Evolutionary conservation across 2,329 filamentous ascomycete genomes (phyloP).

Genomic region (Coniochaeta sp.): DNA sequence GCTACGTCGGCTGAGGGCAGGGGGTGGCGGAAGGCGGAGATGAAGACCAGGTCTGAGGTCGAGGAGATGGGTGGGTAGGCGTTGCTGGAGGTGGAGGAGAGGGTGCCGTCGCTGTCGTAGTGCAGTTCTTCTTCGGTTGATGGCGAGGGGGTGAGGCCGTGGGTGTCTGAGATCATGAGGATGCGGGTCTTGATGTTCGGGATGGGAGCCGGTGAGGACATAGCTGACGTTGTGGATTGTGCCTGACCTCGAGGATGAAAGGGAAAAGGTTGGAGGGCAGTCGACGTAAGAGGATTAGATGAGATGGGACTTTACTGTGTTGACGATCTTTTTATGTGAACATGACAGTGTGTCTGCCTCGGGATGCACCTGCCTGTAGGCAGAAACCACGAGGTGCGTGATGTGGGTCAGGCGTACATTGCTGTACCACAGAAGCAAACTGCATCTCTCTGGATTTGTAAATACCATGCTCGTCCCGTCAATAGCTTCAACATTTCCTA

Average conservation of each 20-base stretch:
- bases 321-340: not conserved
- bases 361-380: not conserved
- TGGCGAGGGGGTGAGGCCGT: constrained; percentile 15
- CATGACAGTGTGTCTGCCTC: not conserved
- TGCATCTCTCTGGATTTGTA: too few relatives aligned
- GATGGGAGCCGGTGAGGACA: not conserved
- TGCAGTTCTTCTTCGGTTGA: not conserved
- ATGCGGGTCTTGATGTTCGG: constrained; percentile 27
- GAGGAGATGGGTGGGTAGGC: not conserved
- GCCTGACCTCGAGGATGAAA: not conserved
- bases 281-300: not conserved
- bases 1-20: constrained; percentile 30
- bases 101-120: not conserved
- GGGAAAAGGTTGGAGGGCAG: not conserved
- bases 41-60: not conserved
- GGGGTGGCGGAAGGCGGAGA: constrained; percentile 10
- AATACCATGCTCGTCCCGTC: too few relatives aligned
- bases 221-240: not conserved
- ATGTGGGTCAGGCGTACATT: not conserved
- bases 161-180: constrained; percentile 38
- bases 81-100: not conserved
- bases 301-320: not conserved
- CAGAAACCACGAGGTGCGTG: not conserved
- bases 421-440: too few relatives aligned
- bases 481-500: too few relatives aligned